Percentiles rank a stretch among this genome's conserved stretches.
These are phyloP conservation scores for Prunus fruticosa DNA, from an alignment of 306 rosid genomes.

Conservation along the genomic window DNA sequence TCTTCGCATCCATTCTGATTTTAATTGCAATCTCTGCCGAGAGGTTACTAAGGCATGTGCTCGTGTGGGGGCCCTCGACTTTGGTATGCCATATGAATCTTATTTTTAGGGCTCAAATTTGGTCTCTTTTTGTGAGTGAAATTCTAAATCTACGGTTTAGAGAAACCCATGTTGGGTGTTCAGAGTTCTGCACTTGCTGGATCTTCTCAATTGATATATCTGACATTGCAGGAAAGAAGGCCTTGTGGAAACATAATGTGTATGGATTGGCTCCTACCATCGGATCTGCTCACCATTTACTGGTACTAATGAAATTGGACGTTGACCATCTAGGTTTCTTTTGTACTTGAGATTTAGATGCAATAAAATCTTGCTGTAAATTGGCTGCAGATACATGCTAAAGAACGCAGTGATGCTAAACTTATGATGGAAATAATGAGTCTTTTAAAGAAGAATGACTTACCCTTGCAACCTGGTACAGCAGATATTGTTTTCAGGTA, in stretches of 20 bases:
- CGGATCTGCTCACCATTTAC: slow-evolving; percentile 75
- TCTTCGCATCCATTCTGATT: slow-evolving; percentile 74
- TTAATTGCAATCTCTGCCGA: slow-evolving; percentile 72
- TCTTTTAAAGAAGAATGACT: slow-evolving; percentile 64
- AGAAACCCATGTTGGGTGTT: not conserved
- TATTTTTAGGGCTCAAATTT: not conserved
- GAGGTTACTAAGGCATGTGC: slow-evolving; percentile 81
- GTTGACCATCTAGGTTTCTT: slow-evolving; percentile 15
- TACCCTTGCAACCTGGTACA: slow-evolving; percentile 90
- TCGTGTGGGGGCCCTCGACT: slow-evolving; percentile 68
- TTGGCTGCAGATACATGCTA: slow-evolving; percentile 58
- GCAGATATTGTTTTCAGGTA: slow-evolving; percentile 96
- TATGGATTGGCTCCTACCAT: slow-evolving; percentile 73
- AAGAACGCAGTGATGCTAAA: slow-evolving; percentile 57
- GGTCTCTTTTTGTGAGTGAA: not conserved
- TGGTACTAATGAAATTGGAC: slow-evolving; percentile 50
- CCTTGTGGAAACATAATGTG: slow-evolving; percentile 83
- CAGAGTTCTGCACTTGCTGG: not conserved
- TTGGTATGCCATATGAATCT: slow-evolving; percentile 48
- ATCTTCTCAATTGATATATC: slow-evolving; percentile 5
- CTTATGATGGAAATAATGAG: slow-evolving; percentile 75
- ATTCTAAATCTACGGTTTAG: not conserved
- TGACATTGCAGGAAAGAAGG: slow-evolving; percentile 66
- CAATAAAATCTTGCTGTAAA: slow-evolving; percentile 22
- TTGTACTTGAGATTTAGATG: slow-evolving; percentile 10